Conservation (phyloP, 202 grass and related monocot species). For the Dendrocalamus latiflorus region DNA sequence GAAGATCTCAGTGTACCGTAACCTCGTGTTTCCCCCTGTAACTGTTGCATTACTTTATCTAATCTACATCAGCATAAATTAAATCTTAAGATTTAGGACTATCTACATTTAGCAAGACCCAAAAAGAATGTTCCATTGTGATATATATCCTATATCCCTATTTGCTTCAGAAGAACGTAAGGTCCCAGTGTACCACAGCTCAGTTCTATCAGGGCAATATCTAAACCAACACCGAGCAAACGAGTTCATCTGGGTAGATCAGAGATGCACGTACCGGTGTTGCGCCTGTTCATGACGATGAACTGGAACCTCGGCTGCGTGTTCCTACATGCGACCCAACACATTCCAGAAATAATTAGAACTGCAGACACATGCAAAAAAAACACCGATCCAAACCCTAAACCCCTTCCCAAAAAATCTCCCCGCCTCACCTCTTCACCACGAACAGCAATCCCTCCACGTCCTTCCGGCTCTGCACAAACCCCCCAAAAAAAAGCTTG, state of each 20-base stretch:
- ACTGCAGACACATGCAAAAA: too few species aligned
- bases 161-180: too few species aligned
- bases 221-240: neutral
- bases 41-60: neutral
- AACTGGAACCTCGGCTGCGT: conserved; percentile 78
- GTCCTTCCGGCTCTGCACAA: conserved; percentile 79
- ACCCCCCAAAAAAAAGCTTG: neutral
- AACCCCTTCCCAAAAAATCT: too few species aligned
- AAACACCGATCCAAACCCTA: too few species aligned
- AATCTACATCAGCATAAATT: neutral
- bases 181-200: too few species aligned
- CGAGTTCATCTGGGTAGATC: neutral
- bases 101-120: neutral
- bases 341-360: too few species aligned
- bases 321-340: too few species aligned
- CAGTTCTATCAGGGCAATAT: neutral
- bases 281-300: too few species aligned
- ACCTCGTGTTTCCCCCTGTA: too few species aligned
- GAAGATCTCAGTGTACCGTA: too few species aligned
- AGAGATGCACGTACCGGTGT: too few species aligned
- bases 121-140: neutral
- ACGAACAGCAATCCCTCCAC: conserved; percentile 89
- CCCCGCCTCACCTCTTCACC: conserved; percentile 69
- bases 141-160: too few species aligned
- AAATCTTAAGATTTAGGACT: neutral